Evolutionary conservation across 2,329 filamentous ascomycete species (phyloP), one percentile per base, ranked within the genome.

Genomic region (Colletotrichum euphorbiae): DNA sequence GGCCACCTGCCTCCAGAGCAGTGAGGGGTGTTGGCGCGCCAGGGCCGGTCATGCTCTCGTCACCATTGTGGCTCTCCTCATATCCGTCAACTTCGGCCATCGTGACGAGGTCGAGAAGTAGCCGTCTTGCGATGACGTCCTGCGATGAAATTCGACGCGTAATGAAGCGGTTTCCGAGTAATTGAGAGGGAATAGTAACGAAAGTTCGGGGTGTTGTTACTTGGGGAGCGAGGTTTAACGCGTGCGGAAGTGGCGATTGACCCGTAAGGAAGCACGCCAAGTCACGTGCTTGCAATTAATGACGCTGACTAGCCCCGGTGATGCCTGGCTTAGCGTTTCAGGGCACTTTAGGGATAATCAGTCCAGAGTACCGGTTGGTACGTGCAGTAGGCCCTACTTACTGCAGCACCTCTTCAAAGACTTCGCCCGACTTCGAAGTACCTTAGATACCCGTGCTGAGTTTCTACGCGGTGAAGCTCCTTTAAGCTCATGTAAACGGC

Each of bases 11-110:
- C 87, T 98, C 95, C 3, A 99, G 86, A 52, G 92, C 92, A 54
- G 87, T 84, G 31, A 99, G 86, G 52, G 95, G 94, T 63, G 94
- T 97, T 3, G 96, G 96, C n/a, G 96, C 96, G 71, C 96, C 96
- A 66, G 95, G 95, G 11, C 92, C 94, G 63, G 91, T 89, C 75
- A 89, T 87, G 74, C 87, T 86, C 68, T 97, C 93, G 65, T 96
- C 94, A 64, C 76, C 83, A 72, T 75, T 78, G 73, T 89, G 88
- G 65, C 87, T 86, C 69, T 91, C 90, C 72, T 97, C 92, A 42
- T 89, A 88, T 70, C 91, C 87, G 71, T 89, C 86, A n/a, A 75
- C 79, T 43, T 83, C 79, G 13, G 81, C 80, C 84, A 86, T 85
- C 56, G 57, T 76, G 48, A 50, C 33, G 13, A 19, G 7, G 9